Percentiles rank a stretch among this genome's conserved stretches.
Conservation (phyloP, 805 yeast species). For the Candida insectorum region DNA sequence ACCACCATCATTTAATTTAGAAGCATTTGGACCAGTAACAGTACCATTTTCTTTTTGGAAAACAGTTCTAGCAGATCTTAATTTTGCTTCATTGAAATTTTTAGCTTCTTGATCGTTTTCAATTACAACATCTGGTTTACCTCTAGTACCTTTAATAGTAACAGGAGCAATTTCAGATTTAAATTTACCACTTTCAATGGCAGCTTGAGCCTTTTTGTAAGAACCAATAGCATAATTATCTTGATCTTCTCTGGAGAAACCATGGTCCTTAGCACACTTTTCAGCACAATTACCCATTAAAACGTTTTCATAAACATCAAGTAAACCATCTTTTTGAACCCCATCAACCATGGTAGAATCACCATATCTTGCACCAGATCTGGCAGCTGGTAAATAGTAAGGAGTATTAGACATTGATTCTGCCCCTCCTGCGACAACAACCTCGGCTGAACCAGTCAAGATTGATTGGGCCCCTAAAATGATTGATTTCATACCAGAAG, state of each 20-base stretch:
- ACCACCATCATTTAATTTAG: constrained; percentile 96
- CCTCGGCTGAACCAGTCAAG: constrained; percentile 83
- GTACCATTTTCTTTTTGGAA: constrained; percentile 90
- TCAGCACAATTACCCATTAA: constrained; percentile 99
- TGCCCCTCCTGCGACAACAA: constrained; percentile 96
- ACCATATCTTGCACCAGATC: constrained; percentile 90
- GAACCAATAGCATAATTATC: constrained; percentile 84
- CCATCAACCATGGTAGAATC: constrained; percentile 80
- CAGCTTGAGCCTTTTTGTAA: constrained; percentile 81
- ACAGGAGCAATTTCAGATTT: constrained; percentile 78
- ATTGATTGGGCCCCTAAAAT: constrained; percentile 90
- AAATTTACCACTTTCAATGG: constrained; percentile 80
- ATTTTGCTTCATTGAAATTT: constrained; percentile 73
- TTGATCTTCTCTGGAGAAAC: constrained; percentile 77
- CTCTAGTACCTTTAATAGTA: constrained; percentile 85
- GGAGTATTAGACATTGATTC: constrained; percentile 97
- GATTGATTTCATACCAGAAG: constrained; percentile 91
- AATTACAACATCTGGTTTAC: constrained; percentile 54
- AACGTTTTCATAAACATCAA: constrained; percentile 82
- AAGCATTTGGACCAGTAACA: constrained; percentile 95
- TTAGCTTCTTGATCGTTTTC: constrained; percentile 78
- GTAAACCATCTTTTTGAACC: constrained; percentile 85
- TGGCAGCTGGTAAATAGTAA: constrained; percentile 66
- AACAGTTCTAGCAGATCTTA: constrained; percentile 83
- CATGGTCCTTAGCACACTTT: constrained; percentile 85